Conservation (phyloP, 2,329 filamentous ascomycete species). For the Cordyceps militaris region DNA sequence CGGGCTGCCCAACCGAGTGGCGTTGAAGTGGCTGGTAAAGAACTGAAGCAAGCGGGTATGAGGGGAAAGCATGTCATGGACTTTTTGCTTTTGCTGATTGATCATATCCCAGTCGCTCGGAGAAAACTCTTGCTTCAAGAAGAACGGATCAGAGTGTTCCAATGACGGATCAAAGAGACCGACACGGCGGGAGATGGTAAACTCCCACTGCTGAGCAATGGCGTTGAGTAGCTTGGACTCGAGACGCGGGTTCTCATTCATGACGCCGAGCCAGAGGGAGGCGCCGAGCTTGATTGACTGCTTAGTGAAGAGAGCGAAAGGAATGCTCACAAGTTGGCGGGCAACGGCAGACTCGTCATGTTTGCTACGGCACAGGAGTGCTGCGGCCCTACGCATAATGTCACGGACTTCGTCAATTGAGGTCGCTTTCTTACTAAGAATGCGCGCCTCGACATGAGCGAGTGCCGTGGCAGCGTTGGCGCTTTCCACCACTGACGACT, state of each 20-base stretch:
- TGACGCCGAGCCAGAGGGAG: conserved; percentile 92
- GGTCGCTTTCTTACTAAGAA: conserved; percentile 61
- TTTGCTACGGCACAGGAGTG: conserved; percentile 72
- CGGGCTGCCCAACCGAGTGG: conserved; percentile 74
- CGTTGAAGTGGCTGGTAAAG: conserved; percentile 89
- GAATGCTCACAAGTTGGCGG: conserved; percentile 84
- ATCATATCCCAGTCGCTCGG: conserved; percentile 76
- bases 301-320: conserved; percentile 88
- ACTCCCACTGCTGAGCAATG: conserved; percentile 86
- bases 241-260: conserved; percentile 88
- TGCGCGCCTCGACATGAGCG: conserved; percentile 63
- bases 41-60: conserved; percentile 84
- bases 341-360: conserved; percentile 72
- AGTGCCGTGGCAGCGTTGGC: conserved; percentile 59
- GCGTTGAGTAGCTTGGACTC: conserved; percentile 80
- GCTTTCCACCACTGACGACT: conserved; percentile 45
- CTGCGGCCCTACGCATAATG: conserved; percentile 75
- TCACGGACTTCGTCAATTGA: conserved; percentile 70
- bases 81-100: conserved; percentile 66
- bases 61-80: conserved; percentile 78
- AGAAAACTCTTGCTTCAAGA: conserved; percentile 83
- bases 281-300: conserved; percentile 93
- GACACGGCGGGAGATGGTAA: conserved; percentile 65
- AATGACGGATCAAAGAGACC: conserved; percentile 75
- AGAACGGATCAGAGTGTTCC: conserved; percentile 79